Base-by-base conservation (phyloP, 352 stramenopile genomes). In the Blastocystis sp. region DNA sequence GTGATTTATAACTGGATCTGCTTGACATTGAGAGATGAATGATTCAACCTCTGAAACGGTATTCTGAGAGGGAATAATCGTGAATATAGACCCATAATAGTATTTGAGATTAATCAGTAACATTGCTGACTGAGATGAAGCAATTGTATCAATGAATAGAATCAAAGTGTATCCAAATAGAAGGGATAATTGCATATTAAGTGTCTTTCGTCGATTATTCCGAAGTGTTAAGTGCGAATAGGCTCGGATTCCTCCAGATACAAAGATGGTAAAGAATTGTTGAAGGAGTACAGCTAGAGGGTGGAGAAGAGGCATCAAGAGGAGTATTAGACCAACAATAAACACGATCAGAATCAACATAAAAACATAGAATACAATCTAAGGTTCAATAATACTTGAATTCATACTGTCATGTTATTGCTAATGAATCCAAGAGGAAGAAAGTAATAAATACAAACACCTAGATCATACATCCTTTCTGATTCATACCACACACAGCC, bases 91-190 rank as follows among this genome's bases (percentile, higher is more conserved):
- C 0, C 61, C 61, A 39, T 73, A 73, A 39, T 73, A 73, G 61
- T 73, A 73, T 46, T 73, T 73, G 9, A 73, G 61, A 37, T 73
- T 73, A 39, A 46, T 73, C 14, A 73, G 9, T 16, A 73, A 39
- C 9, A 73, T 39, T 29, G 61, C 12, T 16, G 24, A 21, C 32
- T 73, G 61, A 29, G 61, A 73, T 14, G 21, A 5, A 14, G 61
- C 61, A 46, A 73, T 73, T 11, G 61, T 73, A 21, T 39, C n/a
- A n/a, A 73, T 73, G 61, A 73, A 73, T 0, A 73, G 61, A 73
- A 73, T 73, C 9, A 73, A 12, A 14, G 61, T 14, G 32, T 73
- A 73, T 19, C 61, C 61, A 46, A 73, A 73, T 19, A 73, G 61
- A 73, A 73, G n/a, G 32, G 61, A 39, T 29, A 27, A 29, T n/a